These are phyloP conservation scores for Penicillium cosmopolitanum DNA, from an alignment of 495 filamentous ascomycete genomes.

Conservation along the genomic window DNA sequence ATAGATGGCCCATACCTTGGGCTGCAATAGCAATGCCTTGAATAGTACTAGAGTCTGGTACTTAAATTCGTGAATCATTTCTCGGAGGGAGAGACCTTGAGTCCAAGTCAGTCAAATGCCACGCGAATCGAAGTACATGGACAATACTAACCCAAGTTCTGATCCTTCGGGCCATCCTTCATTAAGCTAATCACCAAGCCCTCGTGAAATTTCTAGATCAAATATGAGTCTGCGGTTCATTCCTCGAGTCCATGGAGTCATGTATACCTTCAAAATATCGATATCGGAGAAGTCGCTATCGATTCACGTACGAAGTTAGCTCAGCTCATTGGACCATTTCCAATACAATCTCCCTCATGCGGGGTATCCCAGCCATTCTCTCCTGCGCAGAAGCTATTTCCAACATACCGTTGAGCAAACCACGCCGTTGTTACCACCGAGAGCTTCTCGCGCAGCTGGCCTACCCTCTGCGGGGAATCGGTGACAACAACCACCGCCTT, in stretches of 20 bases:
- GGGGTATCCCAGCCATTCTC: no score
- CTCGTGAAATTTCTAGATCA: constrained; percentile 81
- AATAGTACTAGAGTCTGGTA: constrained; percentile 92
- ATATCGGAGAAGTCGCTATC: constrained; percentile 70
- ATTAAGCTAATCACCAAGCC: constrained; percentile 70
- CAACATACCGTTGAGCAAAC: constrained; percentile 90
- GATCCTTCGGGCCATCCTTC: constrained; percentile 74
- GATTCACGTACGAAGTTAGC: constrained; percentile 21
- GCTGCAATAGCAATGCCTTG: constrained; percentile 90
- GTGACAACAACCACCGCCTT: constrained; percentile 98
- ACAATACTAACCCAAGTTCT: constrained; percentile 72
- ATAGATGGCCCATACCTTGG: constrained; percentile 66
- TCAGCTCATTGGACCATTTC: constrained; percentile 3
- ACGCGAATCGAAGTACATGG: background rate
- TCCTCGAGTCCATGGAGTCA: constrained; percentile 11
- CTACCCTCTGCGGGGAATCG: constrained; percentile 81
- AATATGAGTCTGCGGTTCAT: constrained; percentile 17
- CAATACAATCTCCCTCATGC: background rate
- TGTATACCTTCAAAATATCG: constrained; percentile 69
- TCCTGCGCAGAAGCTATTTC: background rate
- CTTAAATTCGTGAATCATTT: constrained; percentile 91
- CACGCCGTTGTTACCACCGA: constrained; percentile 90
- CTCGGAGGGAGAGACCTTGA: constrained; percentile 79
- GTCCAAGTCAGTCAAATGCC: constrained; percentile 19
- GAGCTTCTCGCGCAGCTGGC: constrained; percentile 79